These are phyloP conservation scores for Rubia balearica DNA, from an alignment of 305 asterid genomes.

Conservation along the genomic window DNA sequence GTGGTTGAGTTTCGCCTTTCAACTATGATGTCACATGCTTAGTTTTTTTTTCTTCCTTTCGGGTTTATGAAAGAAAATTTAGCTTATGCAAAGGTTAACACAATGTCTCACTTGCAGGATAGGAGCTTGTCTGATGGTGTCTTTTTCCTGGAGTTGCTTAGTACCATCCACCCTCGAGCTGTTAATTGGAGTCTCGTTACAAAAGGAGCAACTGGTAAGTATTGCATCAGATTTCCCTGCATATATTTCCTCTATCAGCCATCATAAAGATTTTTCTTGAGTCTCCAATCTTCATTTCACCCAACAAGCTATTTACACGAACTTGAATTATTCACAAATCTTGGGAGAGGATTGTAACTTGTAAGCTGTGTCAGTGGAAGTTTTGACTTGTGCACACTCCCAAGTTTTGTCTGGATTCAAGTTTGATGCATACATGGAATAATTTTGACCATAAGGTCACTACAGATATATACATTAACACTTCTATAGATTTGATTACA, in stretches of 20 bases:
- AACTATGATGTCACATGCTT: background rate
- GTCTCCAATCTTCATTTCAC: background rate
- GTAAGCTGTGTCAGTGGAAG: background rate
- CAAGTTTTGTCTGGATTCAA: background rate
- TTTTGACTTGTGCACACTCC: background rate
- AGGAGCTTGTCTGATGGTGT: slow-evolving; percentile 72
- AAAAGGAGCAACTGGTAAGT: slow-evolving; percentile 68
- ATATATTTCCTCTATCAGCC: background rate
- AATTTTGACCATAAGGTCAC: background rate
- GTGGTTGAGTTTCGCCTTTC: background rate
- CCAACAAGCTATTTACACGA: background rate
- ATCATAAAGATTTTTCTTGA: background rate
- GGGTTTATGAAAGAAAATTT: background rate
- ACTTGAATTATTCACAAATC: background rate
- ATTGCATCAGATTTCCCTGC: background rate
- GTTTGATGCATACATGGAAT: background rate
- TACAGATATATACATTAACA: background rate
- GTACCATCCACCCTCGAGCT: slow-evolving; percentile 90
- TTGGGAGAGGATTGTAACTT: background rate
- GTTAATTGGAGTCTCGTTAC: slow-evolving; percentile 98
- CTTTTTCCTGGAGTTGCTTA: slow-evolving; percentile 88
- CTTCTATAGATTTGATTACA: background rate
- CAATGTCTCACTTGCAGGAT: slow-evolving; percentile 46
- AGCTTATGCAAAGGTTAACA: background rate
- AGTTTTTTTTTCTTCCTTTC: background rate